These are phyloP conservation scores for Coelastrella sp. DNA, from an alignment of 139 green algal genomes.

Conservation along the genomic window DNA sequence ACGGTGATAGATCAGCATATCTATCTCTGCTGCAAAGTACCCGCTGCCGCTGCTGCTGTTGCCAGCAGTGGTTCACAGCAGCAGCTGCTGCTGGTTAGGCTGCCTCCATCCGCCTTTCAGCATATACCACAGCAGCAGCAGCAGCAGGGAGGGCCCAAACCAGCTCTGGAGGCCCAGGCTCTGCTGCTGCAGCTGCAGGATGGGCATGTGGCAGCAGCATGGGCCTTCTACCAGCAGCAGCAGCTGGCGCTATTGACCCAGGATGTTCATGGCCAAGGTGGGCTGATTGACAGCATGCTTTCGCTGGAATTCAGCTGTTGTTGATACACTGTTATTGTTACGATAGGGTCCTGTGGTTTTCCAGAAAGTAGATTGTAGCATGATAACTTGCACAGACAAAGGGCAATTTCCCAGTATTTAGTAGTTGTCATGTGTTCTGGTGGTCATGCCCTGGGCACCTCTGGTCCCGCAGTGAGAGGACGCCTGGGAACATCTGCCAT, in stretches of 20 bases:
- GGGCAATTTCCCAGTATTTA: too few relatives aligned
- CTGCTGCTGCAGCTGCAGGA: conserved; percentile 21
- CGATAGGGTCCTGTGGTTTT: too few relatives aligned
- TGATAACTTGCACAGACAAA: too few relatives aligned
- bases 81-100: not conserved
- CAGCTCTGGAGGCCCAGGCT: not conserved
- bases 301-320: too few relatives aligned
- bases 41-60: conserved; percentile 25
- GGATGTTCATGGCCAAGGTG: not conserved
- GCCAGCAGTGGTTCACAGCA: not conserved
- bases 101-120: not conserved
- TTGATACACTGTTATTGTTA: too few relatives aligned
- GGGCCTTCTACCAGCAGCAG: conserved; percentile 28
- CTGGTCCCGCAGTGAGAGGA: too few relatives aligned
- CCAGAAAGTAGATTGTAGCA: too few relatives aligned
- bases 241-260: conserved; percentile 29
- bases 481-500: too few relatives aligned
- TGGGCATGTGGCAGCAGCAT: not conserved
- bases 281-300: not conserved
- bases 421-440: too few relatives aligned
- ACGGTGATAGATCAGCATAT: not conserved
- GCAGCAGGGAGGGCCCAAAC: not conserved
- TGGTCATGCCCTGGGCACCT: too few relatives aligned
- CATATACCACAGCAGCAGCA: not conserved
- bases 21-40: not conserved